Evolutionary conservation across 352 stramenopile species (phyloP), one percentile per base, ranked within the genome.

Genomic region (Phytophthora hibernalis): DNA sequence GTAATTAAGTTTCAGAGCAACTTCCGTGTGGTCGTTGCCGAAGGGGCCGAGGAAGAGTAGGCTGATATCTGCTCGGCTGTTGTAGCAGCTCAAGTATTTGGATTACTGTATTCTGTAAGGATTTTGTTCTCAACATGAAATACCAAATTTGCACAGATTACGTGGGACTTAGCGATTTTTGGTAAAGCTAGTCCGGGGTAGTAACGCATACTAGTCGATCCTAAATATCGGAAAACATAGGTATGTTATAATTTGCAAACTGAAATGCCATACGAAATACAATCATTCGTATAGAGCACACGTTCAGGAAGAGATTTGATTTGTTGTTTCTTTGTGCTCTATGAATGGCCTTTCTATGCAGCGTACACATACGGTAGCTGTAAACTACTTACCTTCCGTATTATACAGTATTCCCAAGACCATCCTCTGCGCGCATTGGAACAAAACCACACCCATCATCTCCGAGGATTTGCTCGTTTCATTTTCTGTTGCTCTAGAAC

Each of bases 401-500:
- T 40, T 26, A 26, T n/a, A n/a, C n/a, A n/a, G n/a, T 18, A 40
- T 54, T 24, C n/a, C 9, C 26, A 3, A 20, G 26, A 16, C 28
- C 20, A 16, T 24, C 26, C 42, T 54, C 26, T 54, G 48, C 9
- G 10, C 3, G 7, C 10, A 40, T 4, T n/a, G 42, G 16, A 54
- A 54, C 28, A 37, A 42, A 9, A 24, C n/a, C 16, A 18, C 35
- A 40, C n/a, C 26, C 48, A 22, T 37, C 18, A 37, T 26, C 18
- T 15, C 22, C 28, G 3, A 18, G 5, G 28, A 54, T 40, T 54
- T 54, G 28, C 16, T 57, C 50, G 50, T 45, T 21, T 48, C 35
- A 57, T 57, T 48, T 57, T 57, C 33, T 35, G 50, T 57, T 44
- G 50, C 21, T 48, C 33, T 47, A 57, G 21, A 13, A 44, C 33